A percentile compares a stretch with the other conserved stretches of the same genome.
Conservation (phyloP, 139 green algal genomes). For the Monoraphidium neglectum region DNA sequence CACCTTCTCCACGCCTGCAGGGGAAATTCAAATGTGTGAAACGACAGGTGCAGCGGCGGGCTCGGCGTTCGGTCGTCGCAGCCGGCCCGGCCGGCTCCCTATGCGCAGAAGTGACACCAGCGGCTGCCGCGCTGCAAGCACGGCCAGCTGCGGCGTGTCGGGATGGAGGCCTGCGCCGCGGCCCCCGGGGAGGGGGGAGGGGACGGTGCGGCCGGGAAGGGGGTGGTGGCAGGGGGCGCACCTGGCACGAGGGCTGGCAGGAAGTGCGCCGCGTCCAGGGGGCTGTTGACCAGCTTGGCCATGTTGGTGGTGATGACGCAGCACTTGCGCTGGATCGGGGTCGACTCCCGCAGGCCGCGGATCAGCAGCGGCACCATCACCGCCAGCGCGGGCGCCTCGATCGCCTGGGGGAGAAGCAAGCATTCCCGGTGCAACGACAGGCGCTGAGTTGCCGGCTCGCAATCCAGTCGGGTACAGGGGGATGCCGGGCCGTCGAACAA, state of each 20-base stretch:
- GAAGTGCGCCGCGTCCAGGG: constrained; percentile 83
- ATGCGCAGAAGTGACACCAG: too few relatives aligned
- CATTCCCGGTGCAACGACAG: neutral
- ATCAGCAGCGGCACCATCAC: constrained; percentile 90
- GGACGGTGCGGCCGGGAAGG: too few relatives aligned
- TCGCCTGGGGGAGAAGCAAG: constrained; percentile 19
- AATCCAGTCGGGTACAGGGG: too few relatives aligned
- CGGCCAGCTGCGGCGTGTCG: too few relatives aligned
- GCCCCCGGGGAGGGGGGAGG: too few relatives aligned
- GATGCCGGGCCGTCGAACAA: too few relatives aligned
- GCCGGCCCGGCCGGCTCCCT: too few relatives aligned
- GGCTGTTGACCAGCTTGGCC: constrained; percentile 90
- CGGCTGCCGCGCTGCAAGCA: too few relatives aligned
- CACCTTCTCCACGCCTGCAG: constrained; percentile 61
- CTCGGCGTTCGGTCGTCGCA: neutral
- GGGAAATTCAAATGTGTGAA: constrained; percentile 43
- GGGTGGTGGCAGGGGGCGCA: too few relatives aligned
- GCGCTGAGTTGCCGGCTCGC: too few relatives aligned
- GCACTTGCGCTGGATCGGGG: constrained; percentile 88
- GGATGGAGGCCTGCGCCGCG: too few relatives aligned
- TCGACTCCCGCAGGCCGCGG: constrained; percentile 68
- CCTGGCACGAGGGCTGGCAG: constrained; percentile 53
- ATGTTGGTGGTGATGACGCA: constrained; percentile 94
- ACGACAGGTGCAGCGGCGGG: constrained; percentile 15
- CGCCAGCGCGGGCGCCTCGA: constrained; percentile 80